Evolutionary conservation across 331 rosid genomes (phyloP).

Genomic region (Ulmus americana): DNA sequence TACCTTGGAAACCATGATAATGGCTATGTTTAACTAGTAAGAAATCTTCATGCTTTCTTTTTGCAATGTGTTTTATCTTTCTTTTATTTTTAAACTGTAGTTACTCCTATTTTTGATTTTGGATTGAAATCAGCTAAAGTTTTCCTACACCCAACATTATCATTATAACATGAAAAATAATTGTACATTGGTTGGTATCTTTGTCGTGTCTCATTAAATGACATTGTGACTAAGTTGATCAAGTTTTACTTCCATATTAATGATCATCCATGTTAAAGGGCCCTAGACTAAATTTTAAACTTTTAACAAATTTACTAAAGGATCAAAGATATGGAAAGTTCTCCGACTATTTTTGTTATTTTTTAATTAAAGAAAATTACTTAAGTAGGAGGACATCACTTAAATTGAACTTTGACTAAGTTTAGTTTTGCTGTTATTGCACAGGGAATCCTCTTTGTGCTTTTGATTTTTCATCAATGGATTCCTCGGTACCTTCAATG

Average conservation of each 20-base stretch:
- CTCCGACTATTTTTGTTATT: background rate
- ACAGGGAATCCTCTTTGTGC: slow-evolving; percentile 43
- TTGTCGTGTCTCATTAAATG: background rate
- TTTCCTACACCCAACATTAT: background rate
- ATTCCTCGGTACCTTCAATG: slow-evolving; percentile 33
- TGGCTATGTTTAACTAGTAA: slow-evolving; percentile 43
- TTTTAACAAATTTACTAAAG: slow-evolving; percentile 3
- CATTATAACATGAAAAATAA: background rate
- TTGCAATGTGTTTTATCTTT: slow-evolving; percentile 9
- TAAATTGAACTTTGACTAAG: slow-evolving; percentile 17
- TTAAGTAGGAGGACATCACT: background rate
- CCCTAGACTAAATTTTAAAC: background rate
- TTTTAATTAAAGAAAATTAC: background rate
- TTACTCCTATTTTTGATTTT: too few species aligned
- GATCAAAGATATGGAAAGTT: background rate
- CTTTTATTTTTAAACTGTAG: background rate
- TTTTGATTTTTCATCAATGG: slow-evolving; percentile 35
- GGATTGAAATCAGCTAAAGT: background rate
- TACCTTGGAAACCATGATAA: slow-evolving; percentile 20
- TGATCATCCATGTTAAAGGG: background rate
- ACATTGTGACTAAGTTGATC: background rate
- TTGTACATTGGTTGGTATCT: background rate
- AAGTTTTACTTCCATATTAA: background rate
- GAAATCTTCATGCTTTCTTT: slow-evolving; percentile 6
- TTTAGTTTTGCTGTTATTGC: slow-evolving; percentile 29